A percentile compares a stretch with the other conserved stretches of the same genome.
Evolutionary conservation across 805 yeast species (phyloP).

Genomic region (Zygoascus ofunaensis): DNA sequence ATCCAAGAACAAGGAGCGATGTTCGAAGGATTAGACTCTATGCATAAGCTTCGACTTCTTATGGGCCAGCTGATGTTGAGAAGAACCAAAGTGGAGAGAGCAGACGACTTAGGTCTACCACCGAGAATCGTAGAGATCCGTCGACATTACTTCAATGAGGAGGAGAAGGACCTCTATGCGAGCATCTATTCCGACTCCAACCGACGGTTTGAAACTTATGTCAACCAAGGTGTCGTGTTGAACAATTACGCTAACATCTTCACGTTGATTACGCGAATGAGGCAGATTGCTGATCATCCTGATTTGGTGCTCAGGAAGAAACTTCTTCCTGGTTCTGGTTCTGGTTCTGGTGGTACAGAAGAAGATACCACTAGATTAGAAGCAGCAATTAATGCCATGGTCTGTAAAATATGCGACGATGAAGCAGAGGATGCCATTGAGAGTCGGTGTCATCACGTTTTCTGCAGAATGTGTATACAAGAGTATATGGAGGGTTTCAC

Average conservation of each 20-base stretch:
- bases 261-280: slow-evolving; percentile 91
- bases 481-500: slow-evolving; percentile 76
- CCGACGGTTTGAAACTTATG: slow-evolving; percentile 83
- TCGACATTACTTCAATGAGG: slow-evolving; percentile 81
- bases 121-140: slow-evolving; percentile 90
- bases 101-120: slow-evolving; percentile 95
- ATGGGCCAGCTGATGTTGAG: slow-evolving; percentile 80
- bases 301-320: slow-evolving; percentile 79
- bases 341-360: slow-evolving; percentile 24
- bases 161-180: slow-evolving; percentile 86
- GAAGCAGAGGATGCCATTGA: slow-evolving; percentile 97
- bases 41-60: slow-evolving; percentile 64
- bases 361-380: slow-evolving; percentile 11
- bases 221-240: slow-evolving; percentile 91
- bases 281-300: slow-evolving; percentile 97
- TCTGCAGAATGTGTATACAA: slow-evolving; percentile 84
- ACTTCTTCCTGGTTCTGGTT: slow-evolving; percentile 25
- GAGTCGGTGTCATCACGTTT: slow-evolving; percentile 86
- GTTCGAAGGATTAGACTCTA: slow-evolving; percentile 70
- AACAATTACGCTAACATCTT: slow-evolving; percentile 96
- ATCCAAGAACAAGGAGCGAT: slow-evolving; percentile 78
- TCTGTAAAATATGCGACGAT: slow-evolving; percentile 92
- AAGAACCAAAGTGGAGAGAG: slow-evolving; percentile 90
- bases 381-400: slow-evolving; percentile 43
- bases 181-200: slow-evolving; percentile 79